Conservation (phyloP, 257 asterid genomes). For the Penstemon barbatus region DNA sequence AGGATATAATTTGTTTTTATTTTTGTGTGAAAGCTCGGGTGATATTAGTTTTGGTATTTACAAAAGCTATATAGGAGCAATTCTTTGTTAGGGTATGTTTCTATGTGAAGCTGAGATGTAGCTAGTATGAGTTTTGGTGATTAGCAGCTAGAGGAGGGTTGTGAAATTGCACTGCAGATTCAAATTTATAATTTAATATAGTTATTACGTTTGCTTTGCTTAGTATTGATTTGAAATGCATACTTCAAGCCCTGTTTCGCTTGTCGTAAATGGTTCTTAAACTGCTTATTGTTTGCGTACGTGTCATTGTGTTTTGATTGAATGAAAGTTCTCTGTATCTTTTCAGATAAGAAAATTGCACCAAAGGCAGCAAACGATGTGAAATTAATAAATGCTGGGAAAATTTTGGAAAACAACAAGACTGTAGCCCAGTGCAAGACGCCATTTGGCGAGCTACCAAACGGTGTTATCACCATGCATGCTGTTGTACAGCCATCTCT, state of each 20-base stretch:
- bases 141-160: too few species aligned
- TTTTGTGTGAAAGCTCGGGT: not conserved
- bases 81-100: too few species aligned
- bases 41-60: too few species aligned
- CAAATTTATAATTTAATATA: not conserved
- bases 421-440: slow-evolving; percentile 81
- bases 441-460: slow-evolving; percentile 75
- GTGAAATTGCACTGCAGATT: not conserved
- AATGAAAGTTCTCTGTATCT: slow-evolving; percentile 4
- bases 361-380: slow-evolving; percentile 83
- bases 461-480: slow-evolving; percentile 83
- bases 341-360: slow-evolving; percentile 68
- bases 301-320: slow-evolving; percentile 23
- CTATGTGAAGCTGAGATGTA: too few species aligned
- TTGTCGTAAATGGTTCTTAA: not conserved
- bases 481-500: slow-evolving; percentile 89
- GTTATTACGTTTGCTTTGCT: not conserved
- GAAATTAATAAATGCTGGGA: slow-evolving; percentile 81
- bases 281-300: not conserved
- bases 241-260: not conserved
- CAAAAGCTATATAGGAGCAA: too few species aligned
- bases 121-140: too few species aligned
- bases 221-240: too few species aligned
- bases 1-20: not conserved
- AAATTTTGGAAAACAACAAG: slow-evolving; percentile 76